These are phyloP conservation scores for Aspergillus floridensis DNA, from an alignment of 2,329 filamentous ascomycete genomes.

Conservation along the genomic window DNA sequence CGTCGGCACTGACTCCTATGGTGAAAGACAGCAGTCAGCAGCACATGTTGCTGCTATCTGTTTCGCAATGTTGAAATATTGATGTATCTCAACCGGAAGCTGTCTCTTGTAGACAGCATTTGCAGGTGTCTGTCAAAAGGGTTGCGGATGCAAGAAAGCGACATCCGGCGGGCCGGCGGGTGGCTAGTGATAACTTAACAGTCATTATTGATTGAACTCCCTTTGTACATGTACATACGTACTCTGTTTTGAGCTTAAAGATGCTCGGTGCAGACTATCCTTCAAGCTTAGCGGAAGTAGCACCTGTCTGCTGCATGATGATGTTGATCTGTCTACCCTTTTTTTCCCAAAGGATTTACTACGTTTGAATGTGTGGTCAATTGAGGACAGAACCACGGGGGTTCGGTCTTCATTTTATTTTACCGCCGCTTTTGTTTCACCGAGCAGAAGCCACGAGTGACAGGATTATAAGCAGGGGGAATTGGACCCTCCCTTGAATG, in stretches of 20 bases:
- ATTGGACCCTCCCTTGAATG: neutral
- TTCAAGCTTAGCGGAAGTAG: neutral
- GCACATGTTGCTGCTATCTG: neutral
- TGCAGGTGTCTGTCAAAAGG: conserved; percentile 13
- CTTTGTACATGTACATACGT: neutral
- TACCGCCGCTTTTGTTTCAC: neutral
- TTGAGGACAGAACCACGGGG: neutral
- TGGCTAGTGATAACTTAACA: conserved; percentile 1
- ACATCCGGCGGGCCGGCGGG: conserved; percentile 19
- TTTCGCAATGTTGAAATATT: neutral
- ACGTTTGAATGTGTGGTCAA: neutral
- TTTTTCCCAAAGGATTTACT: neutral
- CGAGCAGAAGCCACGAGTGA: neutral
- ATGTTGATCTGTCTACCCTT: neutral
- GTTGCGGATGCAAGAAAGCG: conserved; percentile 17
- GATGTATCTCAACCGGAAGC: neutral
- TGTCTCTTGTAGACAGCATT: neutral
- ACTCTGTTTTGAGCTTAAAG: neutral
- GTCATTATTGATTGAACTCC: neutral
- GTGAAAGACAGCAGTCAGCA: neutral
- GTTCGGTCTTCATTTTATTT: too few relatives aligned
- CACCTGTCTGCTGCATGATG: neutral
- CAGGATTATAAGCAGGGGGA: neutral
- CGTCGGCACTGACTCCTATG: neutral
- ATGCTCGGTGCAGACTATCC: neutral